Evolutionary conservation across 768 basidiomycete genomes (phyloP), one percentile per base, ranked within the genome.

Genomic region (Mycena indigotica): DNA sequence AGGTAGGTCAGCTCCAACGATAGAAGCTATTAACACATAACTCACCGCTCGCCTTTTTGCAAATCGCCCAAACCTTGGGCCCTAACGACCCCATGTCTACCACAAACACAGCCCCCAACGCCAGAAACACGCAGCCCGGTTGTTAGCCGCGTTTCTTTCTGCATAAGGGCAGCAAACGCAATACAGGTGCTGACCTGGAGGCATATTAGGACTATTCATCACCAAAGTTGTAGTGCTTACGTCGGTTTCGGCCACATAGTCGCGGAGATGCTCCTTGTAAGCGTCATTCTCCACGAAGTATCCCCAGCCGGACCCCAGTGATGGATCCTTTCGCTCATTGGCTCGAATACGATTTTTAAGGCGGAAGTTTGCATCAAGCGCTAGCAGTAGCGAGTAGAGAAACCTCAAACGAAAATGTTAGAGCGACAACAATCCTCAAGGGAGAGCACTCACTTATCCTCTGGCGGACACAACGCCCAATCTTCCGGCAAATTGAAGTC

Each of bases 311-410:
- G 1, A 52, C 21, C 55, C 54, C 4, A 65, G 46, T 16, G 57
- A 24, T 1, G 57, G 65, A 48, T 66, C 64, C 2, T 32, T 23
- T 3, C 30, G 23, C 3, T 57, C 52, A 5, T 44, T 61, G 5
- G 56, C 53, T 3, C 53, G 38, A 5, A 24, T 35, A 5, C 53
- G 51, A 13, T 53, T 28, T 51, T 65, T 65, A 15, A 67, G 54
- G 0, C 58, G 52, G 50, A 67, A 71, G 32, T 68, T 68, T 8
- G 65, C 54, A 19, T 69, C 65, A 6, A 67, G 30, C 6, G 59
- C 61, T 0, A 64, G 24, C 10, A 60, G 2, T 15, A 60, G 24
- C 40, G 50, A 55, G 28, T 56, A 65, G 8, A 67, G 24, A 38
- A 54, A 62, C 2, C 64, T 62, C 8, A 10, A 29, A 24, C 12